Evolutionary conservation across 129 eudicot species (phyloP).

Genomic region (Heracleum sosnowskyi): DNA sequence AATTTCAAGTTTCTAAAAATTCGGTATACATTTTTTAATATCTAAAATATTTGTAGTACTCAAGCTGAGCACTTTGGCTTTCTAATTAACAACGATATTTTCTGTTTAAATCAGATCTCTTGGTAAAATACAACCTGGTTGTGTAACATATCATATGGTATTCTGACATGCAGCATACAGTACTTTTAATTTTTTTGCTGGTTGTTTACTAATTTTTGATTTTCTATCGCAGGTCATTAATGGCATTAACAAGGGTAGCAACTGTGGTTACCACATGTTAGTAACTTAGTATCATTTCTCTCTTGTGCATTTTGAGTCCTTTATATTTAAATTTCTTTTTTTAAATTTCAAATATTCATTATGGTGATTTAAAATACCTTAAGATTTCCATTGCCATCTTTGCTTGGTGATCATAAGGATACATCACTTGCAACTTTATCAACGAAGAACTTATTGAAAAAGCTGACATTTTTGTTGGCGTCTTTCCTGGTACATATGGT

Average conservation of each 20-base stretch:
- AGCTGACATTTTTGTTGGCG: too few relatives aligned
- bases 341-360: too few relatives aligned
- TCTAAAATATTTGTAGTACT: too few relatives aligned
- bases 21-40: too few relatives aligned
- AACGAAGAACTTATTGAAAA: too few relatives aligned
- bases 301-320: neutral
- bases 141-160: neutral
- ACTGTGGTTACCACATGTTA: constrained; percentile 86
- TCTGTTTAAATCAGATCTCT: neutral
- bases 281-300: constrained; percentile 16
- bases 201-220: constrained; percentile 5
- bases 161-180: neutral
- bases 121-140: neutral
- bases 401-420: too few relatives aligned
- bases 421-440: too few relatives aligned
- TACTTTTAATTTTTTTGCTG: neutral
- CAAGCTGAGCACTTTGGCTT: neutral
- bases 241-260: constrained; percentile 95
- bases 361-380: too few relatives aligned
- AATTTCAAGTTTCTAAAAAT: too few relatives aligned
- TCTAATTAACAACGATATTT: neutral
- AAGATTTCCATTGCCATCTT: too few relatives aligned
- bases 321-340: too few relatives aligned
- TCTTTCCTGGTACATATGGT: too few relatives aligned
- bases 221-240: constrained; percentile 62